Base-by-base conservation (phyloP, 371 early-diverging fungal species). In the Apophysomyces ossiformis region DNA sequence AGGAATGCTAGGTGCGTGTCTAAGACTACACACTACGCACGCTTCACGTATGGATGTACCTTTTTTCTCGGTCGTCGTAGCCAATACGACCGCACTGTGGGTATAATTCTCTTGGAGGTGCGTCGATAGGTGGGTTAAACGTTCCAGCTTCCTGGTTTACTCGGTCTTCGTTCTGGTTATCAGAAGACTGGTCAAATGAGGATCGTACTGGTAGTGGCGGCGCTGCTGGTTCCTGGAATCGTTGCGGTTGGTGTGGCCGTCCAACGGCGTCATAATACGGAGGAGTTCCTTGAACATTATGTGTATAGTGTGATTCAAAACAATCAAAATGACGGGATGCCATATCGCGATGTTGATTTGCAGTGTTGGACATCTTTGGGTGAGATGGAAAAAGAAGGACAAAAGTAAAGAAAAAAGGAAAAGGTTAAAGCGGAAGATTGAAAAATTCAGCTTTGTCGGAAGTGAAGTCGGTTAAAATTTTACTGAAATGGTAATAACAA, bases 31-130 rank as follows among this genome's bases (percentile, higher is more conserved):
- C n/a, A 13, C 13, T 41, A 13, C 5, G 41, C 41, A 41, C 41
- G 41, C 41, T 13, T 26, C 47, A 32, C 21, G 21, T 16, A 18
- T 50, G n/a, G 54, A 21, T 50, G 54, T 50, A 50, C 71, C 71
- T 71, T 45, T 61, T 71, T 61, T 71, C 71, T 26, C 67, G 64
- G 18, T 71, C 71, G 58, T 71, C 71, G 57, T 64, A 71, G 15
- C 71, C 71, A 16, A 64, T 63, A 21, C 59, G 18, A 50, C 54
- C 54, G 21, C 54, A 50, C 21, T 16, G 54, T 50, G 54, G 54
- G 21, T 50, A 50, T 26, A 50, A 6, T n/a, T 50, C 54, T 26
- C 54, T 50, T 9, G n/a, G 16, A 21, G 54, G 54, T 9, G 9
- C 54, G 1, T 50, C 54, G 21, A 50, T 21, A 50, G 54, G 9